Conservation (phyloP, 805 yeast genomes). For the Starmerella lactis-condensi region DNA sequence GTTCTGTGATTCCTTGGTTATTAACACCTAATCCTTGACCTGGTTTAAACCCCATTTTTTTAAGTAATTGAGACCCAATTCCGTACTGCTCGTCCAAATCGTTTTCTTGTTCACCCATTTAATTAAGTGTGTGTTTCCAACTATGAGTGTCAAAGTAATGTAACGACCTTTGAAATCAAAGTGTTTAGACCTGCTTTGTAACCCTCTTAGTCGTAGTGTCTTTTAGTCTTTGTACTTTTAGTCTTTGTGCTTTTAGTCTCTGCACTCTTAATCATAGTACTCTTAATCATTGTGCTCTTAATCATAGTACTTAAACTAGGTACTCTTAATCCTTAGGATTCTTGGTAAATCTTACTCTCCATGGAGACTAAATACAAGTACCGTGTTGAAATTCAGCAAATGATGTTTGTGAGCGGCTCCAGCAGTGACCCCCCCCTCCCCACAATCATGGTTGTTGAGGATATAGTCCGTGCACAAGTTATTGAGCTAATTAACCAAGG, state of each 20-base stretch:
- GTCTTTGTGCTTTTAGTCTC: no score
- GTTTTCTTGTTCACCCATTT: constrained; percentile 1
- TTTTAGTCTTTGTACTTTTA: no score
- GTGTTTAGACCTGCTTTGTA: no score
- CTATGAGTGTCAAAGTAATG: no score
- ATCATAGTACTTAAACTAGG: no score
- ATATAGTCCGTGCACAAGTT: constrained; percentile 86
- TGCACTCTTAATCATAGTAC: no score
- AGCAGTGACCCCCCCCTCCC: constrained; percentile 84
- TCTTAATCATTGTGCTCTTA: no score
- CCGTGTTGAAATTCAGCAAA: constrained; percentile 80
- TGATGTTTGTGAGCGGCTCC: constrained; percentile 98
- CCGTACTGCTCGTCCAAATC: constrained; percentile 34
- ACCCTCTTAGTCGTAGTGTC: no score
- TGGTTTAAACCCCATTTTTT: constrained; percentile 69
- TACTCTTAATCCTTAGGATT: no score
- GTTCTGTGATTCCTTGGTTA: constrained; percentile 59
- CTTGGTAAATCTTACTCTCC: no score
- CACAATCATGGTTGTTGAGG: constrained; percentile 84
- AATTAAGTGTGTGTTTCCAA: neutral
- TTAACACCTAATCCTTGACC: constrained; percentile 73
- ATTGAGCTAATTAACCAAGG: constrained; percentile 64
- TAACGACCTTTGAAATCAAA: no score
- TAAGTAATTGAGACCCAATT: constrained; percentile 60
- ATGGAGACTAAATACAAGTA: constrained; percentile 38